These are phyloP conservation scores for Ananas comosus DNA, from an alignment of 176 grass and related monocot genomes.

Conservation along the genomic window DNA sequence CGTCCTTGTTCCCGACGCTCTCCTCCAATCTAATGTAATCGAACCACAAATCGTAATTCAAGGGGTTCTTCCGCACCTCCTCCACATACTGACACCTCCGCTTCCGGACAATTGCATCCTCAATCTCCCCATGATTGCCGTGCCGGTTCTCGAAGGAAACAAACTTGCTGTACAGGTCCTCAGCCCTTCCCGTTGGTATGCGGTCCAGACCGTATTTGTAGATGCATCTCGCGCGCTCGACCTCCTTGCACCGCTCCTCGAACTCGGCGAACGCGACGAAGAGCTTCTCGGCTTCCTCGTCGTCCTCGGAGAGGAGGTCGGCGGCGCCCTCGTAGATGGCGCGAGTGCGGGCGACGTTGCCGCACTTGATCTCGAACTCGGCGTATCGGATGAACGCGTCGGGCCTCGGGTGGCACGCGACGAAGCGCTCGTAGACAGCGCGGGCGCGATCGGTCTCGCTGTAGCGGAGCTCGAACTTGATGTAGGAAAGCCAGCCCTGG, in stretches of 20 bases:
- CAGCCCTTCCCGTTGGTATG: constrained; percentile 40
- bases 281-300: constrained; percentile 19
- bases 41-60: constrained; percentile 80
- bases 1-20: constrained; percentile 51
- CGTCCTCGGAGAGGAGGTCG: constrained; percentile 6
- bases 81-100: constrained; percentile 69
- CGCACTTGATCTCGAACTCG: constrained; percentile 68
- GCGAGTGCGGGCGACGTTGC: constrained; percentile 24
- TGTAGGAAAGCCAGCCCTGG: constrained; percentile 62
- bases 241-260: not conserved
- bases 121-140: constrained; percentile 47
- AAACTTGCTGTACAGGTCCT: constrained; percentile 67
- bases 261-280: constrained; percentile 26
- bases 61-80: constrained; percentile 75
- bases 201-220: too few relatives aligned
- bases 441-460: constrained; percentile 37
- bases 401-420: constrained; percentile 43
- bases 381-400: constrained; percentile 56
- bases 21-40: constrained; percentile 82
- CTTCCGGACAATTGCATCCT: constrained; percentile 60
- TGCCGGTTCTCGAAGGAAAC: constrained; percentile 63
- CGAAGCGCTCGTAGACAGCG: constrained; percentile 54
- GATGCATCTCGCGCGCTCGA: too few relatives aligned
- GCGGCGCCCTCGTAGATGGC: constrained; percentile 8
- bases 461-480: constrained; percentile 84